These are phyloP conservation scores for Solanum hybrid DNA, from an alignment of 305 asterid species.

Conservation along the genomic window DNA sequence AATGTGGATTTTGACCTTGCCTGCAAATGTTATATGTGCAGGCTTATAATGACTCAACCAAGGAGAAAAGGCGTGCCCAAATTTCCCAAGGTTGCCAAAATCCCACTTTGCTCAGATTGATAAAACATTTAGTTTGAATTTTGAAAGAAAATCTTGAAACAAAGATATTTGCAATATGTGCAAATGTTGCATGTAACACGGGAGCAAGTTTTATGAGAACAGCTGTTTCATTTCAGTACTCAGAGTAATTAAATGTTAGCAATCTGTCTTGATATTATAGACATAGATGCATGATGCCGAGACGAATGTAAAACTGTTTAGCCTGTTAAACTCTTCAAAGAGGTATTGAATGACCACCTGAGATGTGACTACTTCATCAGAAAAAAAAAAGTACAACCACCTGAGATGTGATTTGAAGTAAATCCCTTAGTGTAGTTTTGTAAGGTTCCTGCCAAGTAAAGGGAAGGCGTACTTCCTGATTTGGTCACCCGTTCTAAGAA, in stretches of 20 bases:
- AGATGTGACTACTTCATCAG: background rate
- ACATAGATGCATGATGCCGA: background rate
- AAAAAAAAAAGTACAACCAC: background rate
- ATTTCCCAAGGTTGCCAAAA: conserved; percentile 5
- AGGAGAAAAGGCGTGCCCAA: conserved; percentile 11
- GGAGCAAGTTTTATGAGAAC: background rate
- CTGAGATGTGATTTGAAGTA: background rate
- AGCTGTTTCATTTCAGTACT: background rate
- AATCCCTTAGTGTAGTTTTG: background rate
- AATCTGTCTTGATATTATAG: background rate
- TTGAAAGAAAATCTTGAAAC: background rate
- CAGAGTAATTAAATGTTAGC: background rate
- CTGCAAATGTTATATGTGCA: conserved; percentile 1
- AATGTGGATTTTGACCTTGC: conserved; percentile 2
- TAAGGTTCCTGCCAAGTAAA: background rate
- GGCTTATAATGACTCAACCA: conserved; percentile 8
- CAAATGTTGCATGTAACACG: background rate
- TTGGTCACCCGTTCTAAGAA: background rate
- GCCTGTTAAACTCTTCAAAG: background rate
- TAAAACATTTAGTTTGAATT: background rate
- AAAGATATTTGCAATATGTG: background rate
- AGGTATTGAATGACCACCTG: background rate
- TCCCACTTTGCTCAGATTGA: background rate
- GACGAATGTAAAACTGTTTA: background rate
- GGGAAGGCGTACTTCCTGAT: background rate